These are phyloP conservation scores for Pulveroboletus sp. DNA, from an alignment of 768 basidiomycete species.

Conservation along the genomic window DNA sequence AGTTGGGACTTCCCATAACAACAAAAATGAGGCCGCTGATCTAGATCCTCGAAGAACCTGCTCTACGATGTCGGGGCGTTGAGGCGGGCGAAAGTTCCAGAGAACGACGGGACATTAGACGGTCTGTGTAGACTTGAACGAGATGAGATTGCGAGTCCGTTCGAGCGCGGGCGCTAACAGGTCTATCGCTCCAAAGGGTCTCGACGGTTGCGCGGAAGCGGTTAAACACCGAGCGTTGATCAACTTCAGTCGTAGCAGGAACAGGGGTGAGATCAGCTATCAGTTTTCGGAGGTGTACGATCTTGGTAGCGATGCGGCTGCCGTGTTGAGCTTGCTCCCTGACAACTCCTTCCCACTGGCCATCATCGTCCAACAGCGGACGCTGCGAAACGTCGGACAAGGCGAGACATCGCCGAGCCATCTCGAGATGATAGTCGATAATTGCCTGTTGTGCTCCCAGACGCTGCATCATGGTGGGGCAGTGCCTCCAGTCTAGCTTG, in stretches of 20 bases:
- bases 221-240: slow-evolving; percentile 14
- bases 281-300: slow-evolving; percentile 19
- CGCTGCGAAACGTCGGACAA: not conserved
- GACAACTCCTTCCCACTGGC: not conserved
- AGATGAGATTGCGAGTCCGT: slow-evolving; percentile 1
- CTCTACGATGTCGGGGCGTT: slow-evolving; percentile 13
- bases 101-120: slow-evolving; percentile 3
- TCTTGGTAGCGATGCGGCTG: slow-evolving; percentile 20
- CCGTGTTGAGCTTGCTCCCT: slow-evolving; percentile 9
- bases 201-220: slow-evolving; percentile 19
- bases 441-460: slow-evolving; percentile 14
- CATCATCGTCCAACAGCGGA: not conserved
- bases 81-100: slow-evolving; percentile 8
- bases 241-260: slow-evolving; percentile 19
- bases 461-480: slow-evolving; percentile 6
- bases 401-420: slow-evolving; percentile 14
- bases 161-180: slow-evolving; percentile 2
- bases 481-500: not conserved
- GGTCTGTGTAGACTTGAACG: slow-evolving; percentile 1
- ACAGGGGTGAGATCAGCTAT: slow-evolving; percentile 19
- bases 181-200: slow-evolving; percentile 19
- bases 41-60: slow-evolving; percentile 21
- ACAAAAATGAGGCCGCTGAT: not conserved
- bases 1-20: not conserved
- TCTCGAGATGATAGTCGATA: slow-evolving; percentile 21